Base-by-base conservation (phyloP, 768 basidiomycete species). In the Leucosporidium yakuticum region DNA sequence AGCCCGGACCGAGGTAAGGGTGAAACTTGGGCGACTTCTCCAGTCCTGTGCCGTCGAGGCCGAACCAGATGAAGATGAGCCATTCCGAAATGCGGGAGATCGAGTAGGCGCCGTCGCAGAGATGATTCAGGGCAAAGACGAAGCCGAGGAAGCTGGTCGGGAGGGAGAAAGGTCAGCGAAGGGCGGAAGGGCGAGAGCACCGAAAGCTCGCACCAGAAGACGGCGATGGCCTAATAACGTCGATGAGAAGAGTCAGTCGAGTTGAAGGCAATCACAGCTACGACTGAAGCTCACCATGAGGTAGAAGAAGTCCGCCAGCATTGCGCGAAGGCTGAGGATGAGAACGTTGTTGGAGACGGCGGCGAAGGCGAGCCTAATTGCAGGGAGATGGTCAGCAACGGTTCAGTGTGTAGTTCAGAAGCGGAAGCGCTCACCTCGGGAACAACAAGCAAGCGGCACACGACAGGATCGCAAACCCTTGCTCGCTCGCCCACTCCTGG, bases 41-140 rank as follows among this genome's bases (percentile, higher is more conserved):
- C 74, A 98, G 96, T 6, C 94, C 94, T 57, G 83, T 85, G 0
- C 92, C 91, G 78, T 97, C 95, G 9, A 98, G 83, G n/a, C 95
- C 95, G 75, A 98, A 97, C 85, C 80, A 81, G 56, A 73, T 73
- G 39, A 78, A 71, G n/a, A 78, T 75, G 49, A 80, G 76, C 71
- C 72, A 73, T 49, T 73, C 72, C 7, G 31, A 47, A 49, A 73
- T 73, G 23, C 66, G n/a, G 0, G 61, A 7, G 20, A 70, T 62
- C 15, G 61, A 60, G 62, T 68, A 73, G 11, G 29, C 67, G 36
- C 72, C 72, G 17, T 73, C 72, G n/a, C 69, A 73, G 15, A 73
- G 69, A 34, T 73, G 72, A n/a, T 63, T 69, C 15, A 73, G 65
- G 0, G 73, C 73, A n/a, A 73, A 73, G 4, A 70, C 69, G 39